Base-by-base conservation (phyloP, 768 basidiomycete species). In the Epithele typhae region DNA sequence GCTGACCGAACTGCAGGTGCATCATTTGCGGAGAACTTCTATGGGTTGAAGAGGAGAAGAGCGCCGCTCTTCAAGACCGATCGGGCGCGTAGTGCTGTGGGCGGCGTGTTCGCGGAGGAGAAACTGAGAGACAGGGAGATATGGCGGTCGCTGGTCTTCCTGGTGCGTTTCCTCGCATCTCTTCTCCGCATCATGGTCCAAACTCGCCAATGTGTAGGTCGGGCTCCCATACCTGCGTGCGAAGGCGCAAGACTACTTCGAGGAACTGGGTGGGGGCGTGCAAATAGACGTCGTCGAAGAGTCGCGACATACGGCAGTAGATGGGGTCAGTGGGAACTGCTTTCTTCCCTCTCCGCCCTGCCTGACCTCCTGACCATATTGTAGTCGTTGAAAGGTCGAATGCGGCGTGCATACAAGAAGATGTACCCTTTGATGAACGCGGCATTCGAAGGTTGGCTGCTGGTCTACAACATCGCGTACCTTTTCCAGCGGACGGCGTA, bases 1-100 rank as follows among this genome's bases (percentile, higher is more conserved):
- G 10, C 10, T 11, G 2, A 11, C 19, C 38, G 21, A 51, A 36
- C 25, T 15, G n/a, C 57, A 96, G 95, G 85, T 65, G 90, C 94
- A 18, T 92, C 92, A 1, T 94, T 98, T 59, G 76, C 95, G 4
- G 95, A 98, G 65, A 88, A 95, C 58, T 98, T 99, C 63, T 98
- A 98, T 65, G 91, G 91, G 0, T 67, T 99, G 38, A 92, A 92
- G 61, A 70, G 93, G 35, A 73, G 91, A 48, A 70, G 87, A 30
- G 72, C 76, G 46, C 85, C 88, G 3, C 77, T 78, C 56, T 80
- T 90, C 53, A 77, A 84, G 51, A 81, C 79, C 2, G 79, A 85
- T 34, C 75, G 87, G 45, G 77, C 83, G 1, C 68, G 70, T 35
- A 77, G 77, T 22, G 88, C 87, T 33, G 81, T 86, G 9, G 82